Conservation (phyloP, 2,329 filamentous ascomycete genomes). For the Teratosphaeria gauchensis region DNA sequence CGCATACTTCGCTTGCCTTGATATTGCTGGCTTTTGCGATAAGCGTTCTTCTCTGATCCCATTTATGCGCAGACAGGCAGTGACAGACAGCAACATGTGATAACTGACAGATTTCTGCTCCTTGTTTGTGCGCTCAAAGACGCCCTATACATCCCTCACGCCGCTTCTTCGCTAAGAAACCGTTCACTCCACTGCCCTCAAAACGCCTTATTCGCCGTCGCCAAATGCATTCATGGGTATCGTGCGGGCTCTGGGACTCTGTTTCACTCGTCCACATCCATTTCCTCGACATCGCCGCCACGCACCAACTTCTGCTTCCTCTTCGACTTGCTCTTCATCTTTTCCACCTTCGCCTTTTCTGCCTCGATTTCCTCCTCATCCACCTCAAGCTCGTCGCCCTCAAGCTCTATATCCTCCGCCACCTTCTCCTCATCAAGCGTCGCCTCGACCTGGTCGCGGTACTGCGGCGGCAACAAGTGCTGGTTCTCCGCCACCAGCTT, state of each 20-base stretch:
- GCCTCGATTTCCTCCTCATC: slow-evolving; percentile 35
- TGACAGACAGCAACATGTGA: too few species aligned
- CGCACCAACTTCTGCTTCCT: slow-evolving; percentile 38
- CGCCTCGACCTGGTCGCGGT: slow-evolving; percentile 33
- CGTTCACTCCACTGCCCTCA: background rate
- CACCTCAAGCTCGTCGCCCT: slow-evolving; percentile 24
- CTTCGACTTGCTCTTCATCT: slow-evolving; percentile 34
- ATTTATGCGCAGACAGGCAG: too few species aligned
- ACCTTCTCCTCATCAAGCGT: slow-evolving; percentile 52
- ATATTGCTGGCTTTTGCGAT: too few species aligned
- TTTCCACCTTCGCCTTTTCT: slow-evolving; percentile 18
- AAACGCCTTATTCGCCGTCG: background rate
- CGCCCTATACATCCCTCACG: too few species aligned
- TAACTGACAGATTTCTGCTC: too few species aligned
- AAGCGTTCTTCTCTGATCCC: too few species aligned
- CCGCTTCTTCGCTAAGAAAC: too few species aligned
- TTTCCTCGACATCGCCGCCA: slow-evolving; percentile 36
- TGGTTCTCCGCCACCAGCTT: slow-evolving; percentile 87
- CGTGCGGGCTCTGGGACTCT: slow-evolving; percentile 1
- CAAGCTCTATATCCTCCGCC: slow-evolving; percentile 37
- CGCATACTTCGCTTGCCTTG: too few species aligned
- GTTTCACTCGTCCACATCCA: slow-evolving; percentile 27
- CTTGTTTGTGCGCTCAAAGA: too few species aligned
- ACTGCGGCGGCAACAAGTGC: slow-evolving; percentile 66
- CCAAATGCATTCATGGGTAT: slow-evolving; percentile 1